These are phyloP conservation scores for Comarum palustre DNA, from an alignment of 306 rosid genomes.

Conservation along the genomic window DNA sequence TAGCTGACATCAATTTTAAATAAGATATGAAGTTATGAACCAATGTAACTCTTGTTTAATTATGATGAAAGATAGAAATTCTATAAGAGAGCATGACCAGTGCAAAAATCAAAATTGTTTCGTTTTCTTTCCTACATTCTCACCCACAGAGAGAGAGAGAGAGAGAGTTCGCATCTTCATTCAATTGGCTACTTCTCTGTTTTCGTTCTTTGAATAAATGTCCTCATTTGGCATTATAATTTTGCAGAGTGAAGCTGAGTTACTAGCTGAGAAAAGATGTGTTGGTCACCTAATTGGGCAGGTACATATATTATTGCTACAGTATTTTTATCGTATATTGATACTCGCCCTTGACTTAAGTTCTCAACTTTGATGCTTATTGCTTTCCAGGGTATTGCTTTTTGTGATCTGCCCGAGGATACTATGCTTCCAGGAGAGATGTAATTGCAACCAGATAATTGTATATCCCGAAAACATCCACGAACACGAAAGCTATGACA, in stretches of 20 bases:
- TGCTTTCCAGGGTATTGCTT: constrained; percentile 63
- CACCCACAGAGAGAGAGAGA: neutral
- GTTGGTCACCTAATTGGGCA: constrained; percentile 94
- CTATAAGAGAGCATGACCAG: neutral
- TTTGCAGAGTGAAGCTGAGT: constrained; percentile 87
- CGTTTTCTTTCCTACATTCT: neutral
- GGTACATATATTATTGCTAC: constrained; percentile 42
- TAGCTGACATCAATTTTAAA: neutral
- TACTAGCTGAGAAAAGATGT: constrained; percentile 91
- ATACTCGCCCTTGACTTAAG: constrained; percentile 17
- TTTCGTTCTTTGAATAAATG: neutral
- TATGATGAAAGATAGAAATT: neutral
- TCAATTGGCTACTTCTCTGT: neutral
- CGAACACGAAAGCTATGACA: neutral
- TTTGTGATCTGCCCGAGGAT: constrained; percentile 91
- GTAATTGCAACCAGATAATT: constrained; percentile 31
- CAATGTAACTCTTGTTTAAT: neutral
- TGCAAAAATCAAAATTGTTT: neutral
- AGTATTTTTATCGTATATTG: neutral
- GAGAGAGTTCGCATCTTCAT: neutral
- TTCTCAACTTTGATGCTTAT: neutral
- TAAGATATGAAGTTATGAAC: too few species aligned
- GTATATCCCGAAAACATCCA: neutral
- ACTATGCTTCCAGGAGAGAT: constrained; percentile 99
- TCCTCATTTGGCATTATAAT: neutral